Evolutionary conservation across 2,329 filamentous ascomycete genomes (phyloP).

Genomic region (Hawksworthiomyces lignivorus): DNA sequence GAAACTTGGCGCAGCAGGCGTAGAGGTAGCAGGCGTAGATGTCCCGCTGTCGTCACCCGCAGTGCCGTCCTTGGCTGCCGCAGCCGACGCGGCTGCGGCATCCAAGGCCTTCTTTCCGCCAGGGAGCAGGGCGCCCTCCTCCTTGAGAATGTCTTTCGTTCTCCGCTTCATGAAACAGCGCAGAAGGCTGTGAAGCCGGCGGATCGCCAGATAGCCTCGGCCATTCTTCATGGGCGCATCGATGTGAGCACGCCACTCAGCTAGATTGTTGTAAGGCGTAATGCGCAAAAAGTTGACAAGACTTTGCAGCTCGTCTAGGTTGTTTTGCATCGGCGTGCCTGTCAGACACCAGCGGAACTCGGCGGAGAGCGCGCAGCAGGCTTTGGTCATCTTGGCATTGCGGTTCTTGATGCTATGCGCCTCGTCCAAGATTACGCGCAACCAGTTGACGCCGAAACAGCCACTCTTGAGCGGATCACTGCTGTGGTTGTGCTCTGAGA

Average conservation of each 20-base stretch:
- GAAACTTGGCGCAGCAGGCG: constrained; percentile 56
- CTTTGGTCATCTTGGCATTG: constrained; percentile 90
- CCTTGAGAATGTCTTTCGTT: constrained; percentile 92
- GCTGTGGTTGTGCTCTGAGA: constrained; percentile 75
- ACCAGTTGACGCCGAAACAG: constrained; percentile 91
- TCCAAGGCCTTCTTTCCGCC: constrained; percentile 53
- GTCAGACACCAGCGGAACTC: constrained; percentile 95
- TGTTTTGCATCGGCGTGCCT: constrained; percentile 97
- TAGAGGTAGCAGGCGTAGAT: not conserved
- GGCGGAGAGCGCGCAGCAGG: constrained; percentile 74
- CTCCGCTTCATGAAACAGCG: constrained; percentile 98
- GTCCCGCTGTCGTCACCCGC: not conserved
- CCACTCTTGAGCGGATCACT: constrained; percentile 64
- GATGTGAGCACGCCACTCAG: constrained; percentile 86
- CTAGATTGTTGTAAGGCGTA: constrained; percentile 79
- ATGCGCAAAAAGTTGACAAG: constrained; percentile 89
- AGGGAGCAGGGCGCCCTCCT: constrained; percentile 72
- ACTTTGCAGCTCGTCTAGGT: constrained; percentile 90
- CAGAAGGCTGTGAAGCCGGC: constrained; percentile 73
- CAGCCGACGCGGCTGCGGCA: constrained; percentile 29
- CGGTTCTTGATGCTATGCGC: constrained; percentile 98
- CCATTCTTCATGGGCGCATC: constrained; percentile 84
- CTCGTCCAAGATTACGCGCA: constrained; percentile 89
- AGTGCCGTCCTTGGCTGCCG: constrained; percentile 35
- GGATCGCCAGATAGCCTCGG: constrained; percentile 80